Percentiles rank a stretch among this genome's conserved stretches.
Evolutionary conservation across 371 early-diverging fungal species (phyloP).

Genomic region (Mortierella polycephala): DNA sequence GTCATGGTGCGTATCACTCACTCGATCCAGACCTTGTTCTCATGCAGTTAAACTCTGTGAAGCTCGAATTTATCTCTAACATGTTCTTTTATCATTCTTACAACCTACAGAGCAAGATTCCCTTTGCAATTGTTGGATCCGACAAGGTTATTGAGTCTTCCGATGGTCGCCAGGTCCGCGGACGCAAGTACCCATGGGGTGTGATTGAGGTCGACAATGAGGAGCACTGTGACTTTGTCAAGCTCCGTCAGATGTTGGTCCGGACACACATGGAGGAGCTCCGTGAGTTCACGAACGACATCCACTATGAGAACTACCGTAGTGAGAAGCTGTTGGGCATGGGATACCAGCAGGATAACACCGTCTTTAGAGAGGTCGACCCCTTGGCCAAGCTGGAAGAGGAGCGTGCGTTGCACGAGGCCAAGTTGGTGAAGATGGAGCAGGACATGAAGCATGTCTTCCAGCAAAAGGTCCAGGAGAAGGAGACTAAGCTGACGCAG

Average conservation of each 20-base stretch:
- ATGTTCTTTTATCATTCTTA: background rate
- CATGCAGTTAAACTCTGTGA: no score
- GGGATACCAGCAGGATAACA: conserved; percentile 84
- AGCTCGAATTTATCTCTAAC: background rate
- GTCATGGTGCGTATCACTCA: conserved; percentile 72
- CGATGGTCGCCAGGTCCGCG: conserved; percentile 89
- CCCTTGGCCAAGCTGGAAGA: conserved; percentile 93
- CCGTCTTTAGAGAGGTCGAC: conserved; percentile 87
- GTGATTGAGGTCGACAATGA: conserved; percentile 94
- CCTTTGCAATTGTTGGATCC: conserved; percentile 97
- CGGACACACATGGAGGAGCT: conserved; percentile 94
- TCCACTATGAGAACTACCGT: conserved; percentile 92
- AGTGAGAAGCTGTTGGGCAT: conserved; percentile 83
- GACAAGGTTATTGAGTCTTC: conserved; percentile 85
- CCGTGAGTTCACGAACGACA: conserved; percentile 84
- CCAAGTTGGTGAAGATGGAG: conserved; percentile 97
- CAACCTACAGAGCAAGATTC: conserved; percentile 78
- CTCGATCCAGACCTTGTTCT: background rate
- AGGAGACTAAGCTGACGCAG: conserved; percentile 96
- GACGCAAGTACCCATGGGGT: conserved; percentile 97
- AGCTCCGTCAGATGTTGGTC: conserved; percentile 91
- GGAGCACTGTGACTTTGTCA: conserved; percentile 94
- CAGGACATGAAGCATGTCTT: conserved; percentile 97
- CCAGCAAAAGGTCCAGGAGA: conserved; percentile 98
- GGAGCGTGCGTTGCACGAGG: conserved; percentile 93